Evolutionary conservation across 495 filamentous ascomycete species (phyloP).

Genomic region (Delitschia confertaspora): DNA sequence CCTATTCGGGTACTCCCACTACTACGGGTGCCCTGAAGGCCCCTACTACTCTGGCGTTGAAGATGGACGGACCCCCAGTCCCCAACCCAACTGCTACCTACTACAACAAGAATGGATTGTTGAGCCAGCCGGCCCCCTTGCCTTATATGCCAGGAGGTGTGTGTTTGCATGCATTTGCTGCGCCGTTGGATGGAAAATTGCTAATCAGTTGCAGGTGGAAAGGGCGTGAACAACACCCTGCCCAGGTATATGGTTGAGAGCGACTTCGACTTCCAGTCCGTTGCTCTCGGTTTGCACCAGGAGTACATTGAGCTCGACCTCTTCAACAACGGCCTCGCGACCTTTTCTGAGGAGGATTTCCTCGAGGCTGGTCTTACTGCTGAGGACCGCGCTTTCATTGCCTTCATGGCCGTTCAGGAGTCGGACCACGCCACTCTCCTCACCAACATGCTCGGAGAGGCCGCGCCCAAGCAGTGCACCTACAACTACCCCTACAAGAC

Average conservation of each 20-base stretch:
- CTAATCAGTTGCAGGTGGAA: conserved; percentile 36
- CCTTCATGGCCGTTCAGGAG: conserved; percentile 80
- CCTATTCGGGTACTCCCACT: conserved; percentile 28
- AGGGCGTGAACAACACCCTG: conserved; percentile 60
- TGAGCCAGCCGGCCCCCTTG: conserved; percentile 53
- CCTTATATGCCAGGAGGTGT: conserved; percentile 61
- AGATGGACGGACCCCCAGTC: conserved; percentile 18
- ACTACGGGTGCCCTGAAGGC: conserved; percentile 29
- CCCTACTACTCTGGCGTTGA: conserved; percentile 18
- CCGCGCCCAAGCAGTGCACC: conserved; percentile 60
- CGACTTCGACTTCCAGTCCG: conserved; percentile 32
- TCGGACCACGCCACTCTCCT: conserved; percentile 67
- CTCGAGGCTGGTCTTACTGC: conserved; percentile 52
- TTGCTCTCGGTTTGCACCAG: conserved; percentile 55
- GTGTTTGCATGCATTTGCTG: too few relatives aligned
- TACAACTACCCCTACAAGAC: conserved; percentile 75
- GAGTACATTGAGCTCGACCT: conserved; percentile 82
- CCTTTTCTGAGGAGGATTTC: conserved; percentile 62
- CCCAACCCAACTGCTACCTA: conserved; percentile 33
- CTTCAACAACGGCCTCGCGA: conserved; percentile 70
- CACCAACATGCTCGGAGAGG: conserved; percentile 69
- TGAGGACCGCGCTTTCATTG: conserved; percentile 59
- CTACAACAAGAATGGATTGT: conserved; percentile 61
- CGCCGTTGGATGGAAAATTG: neutral
- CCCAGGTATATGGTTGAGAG: conserved; percentile 53